A percentile compares a stretch with the other conserved stretches of the same genome.
Conservation (phyloP, 1,284 basidiomycete species). For the Rhodotorula glutinis region DNA sequence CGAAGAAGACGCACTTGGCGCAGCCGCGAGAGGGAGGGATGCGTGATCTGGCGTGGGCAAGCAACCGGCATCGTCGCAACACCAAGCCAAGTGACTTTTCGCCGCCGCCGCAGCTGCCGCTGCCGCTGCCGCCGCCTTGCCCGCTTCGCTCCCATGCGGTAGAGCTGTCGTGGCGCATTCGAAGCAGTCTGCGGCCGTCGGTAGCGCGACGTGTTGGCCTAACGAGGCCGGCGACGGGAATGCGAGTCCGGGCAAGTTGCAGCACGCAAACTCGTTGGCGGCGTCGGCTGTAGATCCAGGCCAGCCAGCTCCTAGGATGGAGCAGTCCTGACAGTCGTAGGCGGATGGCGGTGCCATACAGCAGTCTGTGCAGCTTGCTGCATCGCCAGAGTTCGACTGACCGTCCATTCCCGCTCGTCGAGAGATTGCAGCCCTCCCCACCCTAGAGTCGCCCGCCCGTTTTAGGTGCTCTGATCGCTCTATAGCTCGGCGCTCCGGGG, state of each 20-base stretch:
- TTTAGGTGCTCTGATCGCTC: too few relatives aligned
- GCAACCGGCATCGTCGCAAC: constrained; percentile 34
- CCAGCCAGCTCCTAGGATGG: background rate
- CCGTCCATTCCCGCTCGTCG: too few relatives aligned
- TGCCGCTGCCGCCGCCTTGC: background rate
- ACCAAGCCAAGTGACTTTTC: constrained; percentile 25
- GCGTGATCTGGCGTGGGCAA: background rate
- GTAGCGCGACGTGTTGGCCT: background rate
- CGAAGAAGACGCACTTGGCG: too few relatives aligned
- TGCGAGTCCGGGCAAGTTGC: background rate
- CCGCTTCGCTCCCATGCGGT: background rate
- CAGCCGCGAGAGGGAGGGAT: too few relatives aligned
- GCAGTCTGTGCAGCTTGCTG: background rate
- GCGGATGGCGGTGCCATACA: background rate
- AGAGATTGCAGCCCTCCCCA: too few relatives aligned
- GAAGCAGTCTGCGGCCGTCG: background rate
- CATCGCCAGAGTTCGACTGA: too few relatives aligned
- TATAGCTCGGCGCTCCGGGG: too few relatives aligned
- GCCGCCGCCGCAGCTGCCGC: background rate
- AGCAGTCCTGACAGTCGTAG: constrained; percentile 5
- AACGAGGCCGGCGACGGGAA: background rate
- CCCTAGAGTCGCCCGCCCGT: background rate
- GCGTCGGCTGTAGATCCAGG: background rate
- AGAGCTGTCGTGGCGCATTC: background rate
- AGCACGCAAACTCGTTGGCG: background rate